Conservation (phyloP, 2,329 filamentous ascomycete species). For the Diaporthe citri region DNA sequence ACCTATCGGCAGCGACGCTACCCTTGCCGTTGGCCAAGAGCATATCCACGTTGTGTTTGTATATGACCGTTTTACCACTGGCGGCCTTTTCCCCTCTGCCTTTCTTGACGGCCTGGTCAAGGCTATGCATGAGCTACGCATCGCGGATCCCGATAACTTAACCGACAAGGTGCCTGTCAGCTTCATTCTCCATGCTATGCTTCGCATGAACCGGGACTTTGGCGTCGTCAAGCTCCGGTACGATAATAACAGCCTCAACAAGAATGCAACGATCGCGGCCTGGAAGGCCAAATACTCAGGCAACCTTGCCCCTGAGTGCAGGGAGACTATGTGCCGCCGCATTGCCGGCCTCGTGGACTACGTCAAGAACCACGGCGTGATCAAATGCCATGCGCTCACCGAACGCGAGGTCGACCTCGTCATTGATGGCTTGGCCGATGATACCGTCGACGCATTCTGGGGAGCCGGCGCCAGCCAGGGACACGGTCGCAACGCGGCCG, state of each 20-base stretch:
- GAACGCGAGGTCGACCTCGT: neutral
- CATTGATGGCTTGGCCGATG: neutral
- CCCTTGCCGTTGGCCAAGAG: neutral
- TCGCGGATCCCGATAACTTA: neutral
- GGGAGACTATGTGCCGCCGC: neutral
- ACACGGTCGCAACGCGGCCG: too few species aligned
- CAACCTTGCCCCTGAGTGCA: neutral
- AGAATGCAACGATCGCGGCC: neutral
- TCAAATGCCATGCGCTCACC: neutral
- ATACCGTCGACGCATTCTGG: neutral
- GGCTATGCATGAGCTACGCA: neutral
- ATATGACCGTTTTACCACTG: neutral
- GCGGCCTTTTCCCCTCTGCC: neutral
- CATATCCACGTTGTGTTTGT: neutral
- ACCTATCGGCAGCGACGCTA: neutral
- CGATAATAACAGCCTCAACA: neutral
- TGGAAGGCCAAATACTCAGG: neutral
- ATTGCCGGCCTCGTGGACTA: neutral
- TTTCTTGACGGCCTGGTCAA: neutral
- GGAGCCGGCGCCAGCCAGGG: too few species aligned
- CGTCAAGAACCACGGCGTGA: neutral
- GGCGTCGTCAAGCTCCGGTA: neutral
- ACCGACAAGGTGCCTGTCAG: neutral
- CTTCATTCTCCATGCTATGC: neutral
- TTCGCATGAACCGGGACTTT: neutral